Base-by-base conservation (phyloP, 73 alveolate genomes). In the Paramecium biaurelia region DNA sequence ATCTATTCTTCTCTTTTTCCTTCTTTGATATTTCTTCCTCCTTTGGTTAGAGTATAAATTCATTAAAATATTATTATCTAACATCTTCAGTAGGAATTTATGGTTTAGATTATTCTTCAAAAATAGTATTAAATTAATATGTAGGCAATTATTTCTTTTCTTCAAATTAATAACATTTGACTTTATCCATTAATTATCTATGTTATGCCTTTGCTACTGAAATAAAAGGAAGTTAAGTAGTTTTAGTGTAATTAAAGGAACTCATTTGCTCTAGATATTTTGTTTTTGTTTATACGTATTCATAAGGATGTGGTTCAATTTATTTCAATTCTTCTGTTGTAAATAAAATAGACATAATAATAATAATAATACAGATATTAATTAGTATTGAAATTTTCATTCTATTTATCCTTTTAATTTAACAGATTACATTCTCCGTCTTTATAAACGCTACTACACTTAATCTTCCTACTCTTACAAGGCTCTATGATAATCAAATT, bases 291-390 rank as follows among this genome's bases (percentile, higher is more conserved):
- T 79, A 20, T 34, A 79, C 90, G 37, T 79, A 79, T 24, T 38
- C 72, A 9, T 43, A 79, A 14, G 90, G 90, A 79, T 79, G 90
- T 10, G 90, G 90, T 23, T 79, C 90, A 18, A 79, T 30, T 24
- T 79, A 24, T 43, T 79, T 79, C 32, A 79, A 24, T 79, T 79
- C 90, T 41, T 79, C 90, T 79, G 45, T 24, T 41, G 90, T 79
- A 11, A 79, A 79, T 79, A 79, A 45, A 45, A 79, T 47, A 30
- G 90, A 79, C 56, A 30, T 43, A 18, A 79, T 18, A 42, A 24
- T 23, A 20, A 43, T 30, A 6, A 7, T 30, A 47, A 47, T 47
- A 47, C 2, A 47, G 14, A 47, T 14, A 53, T 20, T 53, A 53
- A 53, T 53, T 53, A 53, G 68, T 53, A 53, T 53, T 53, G 68